Evolutionary conservation across 73 alveolate species (phyloP).

Genomic region (Blepharisma japonicum): DNA sequence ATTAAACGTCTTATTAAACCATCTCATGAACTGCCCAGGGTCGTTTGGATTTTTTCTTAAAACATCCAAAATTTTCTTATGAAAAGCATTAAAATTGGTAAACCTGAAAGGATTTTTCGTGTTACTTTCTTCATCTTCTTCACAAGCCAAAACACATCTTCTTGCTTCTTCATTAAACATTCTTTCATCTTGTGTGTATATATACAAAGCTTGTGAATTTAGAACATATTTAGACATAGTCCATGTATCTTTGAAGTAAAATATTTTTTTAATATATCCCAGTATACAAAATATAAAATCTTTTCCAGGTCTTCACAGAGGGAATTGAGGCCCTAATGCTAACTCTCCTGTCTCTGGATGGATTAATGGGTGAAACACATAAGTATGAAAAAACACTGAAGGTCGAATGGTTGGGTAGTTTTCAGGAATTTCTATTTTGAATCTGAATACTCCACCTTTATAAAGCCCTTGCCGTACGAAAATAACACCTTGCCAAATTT

Average conservation of each 20-base stretch:
- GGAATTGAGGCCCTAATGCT: conserved; percentile 1
- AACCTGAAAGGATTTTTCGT: neutral
- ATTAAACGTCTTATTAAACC: too few relatives aligned
- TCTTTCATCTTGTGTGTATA: neutral
- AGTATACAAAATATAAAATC: conserved; percentile 23
- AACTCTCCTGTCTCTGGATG: conserved; percentile 20
- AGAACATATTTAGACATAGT: neutral
- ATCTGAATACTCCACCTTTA: conserved; percentile 58
- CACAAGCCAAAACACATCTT: conserved; percentile 1
- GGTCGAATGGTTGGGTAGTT: conserved; percentile 63
- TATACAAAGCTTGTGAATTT: conserved; percentile 12
- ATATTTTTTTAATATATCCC: neutral
- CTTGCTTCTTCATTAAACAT: neutral
- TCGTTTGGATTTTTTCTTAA: too few relatives aligned
- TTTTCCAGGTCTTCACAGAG: conserved; percentile 21
- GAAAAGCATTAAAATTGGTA: neutral
- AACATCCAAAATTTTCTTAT: neutral
- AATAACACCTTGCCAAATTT: conserved; percentile 29
- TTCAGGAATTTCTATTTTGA: conserved; percentile 52
- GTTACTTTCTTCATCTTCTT: neutral
- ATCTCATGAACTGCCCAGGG: too few relatives aligned
- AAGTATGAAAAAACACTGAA: conserved; percentile 37
- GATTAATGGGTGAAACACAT: conserved; percentile 52
- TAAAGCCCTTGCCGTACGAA: conserved; percentile 30
- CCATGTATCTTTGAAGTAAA: conserved; percentile 15